A percentile compares a stretch with the other conserved stretches of the same genome.
Conservation (phyloP, 192 early-diverging fungal genomes). For the Coemansia sp. region DNA sequence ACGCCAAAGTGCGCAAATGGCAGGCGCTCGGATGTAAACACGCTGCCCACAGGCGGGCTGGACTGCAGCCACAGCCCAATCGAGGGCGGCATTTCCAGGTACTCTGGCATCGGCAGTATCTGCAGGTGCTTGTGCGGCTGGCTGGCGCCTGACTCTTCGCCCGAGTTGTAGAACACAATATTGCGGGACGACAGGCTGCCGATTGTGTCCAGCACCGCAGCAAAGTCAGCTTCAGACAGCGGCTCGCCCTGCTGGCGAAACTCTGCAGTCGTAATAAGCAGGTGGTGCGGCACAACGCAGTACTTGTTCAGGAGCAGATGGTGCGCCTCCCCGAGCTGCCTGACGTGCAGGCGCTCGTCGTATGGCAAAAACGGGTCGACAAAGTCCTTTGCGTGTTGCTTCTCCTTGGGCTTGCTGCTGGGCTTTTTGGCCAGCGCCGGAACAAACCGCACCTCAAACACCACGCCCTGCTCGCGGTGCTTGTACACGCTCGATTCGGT, state of each 20-base stretch:
- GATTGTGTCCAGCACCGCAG: conserved; percentile 19
- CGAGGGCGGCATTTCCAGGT: conserved; percentile 18
- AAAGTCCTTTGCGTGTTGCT: conserved; percentile 20
- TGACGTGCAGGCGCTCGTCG: conserved; percentile 37
- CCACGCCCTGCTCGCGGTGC: conserved; percentile 27
- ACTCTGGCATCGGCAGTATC: conserved; percentile 54
- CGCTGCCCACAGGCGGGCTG: conserved; percentile 2
- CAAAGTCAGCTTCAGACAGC: conserved; percentile 33
- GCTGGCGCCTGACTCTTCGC: conserved; percentile 50
- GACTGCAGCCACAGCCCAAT: conserved; percentile 24
- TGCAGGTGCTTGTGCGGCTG: conserved; percentile 70
- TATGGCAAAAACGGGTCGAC: conserved; percentile 48
- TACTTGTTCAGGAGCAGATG: conserved; percentile 66
- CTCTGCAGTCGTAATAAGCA: conserved; percentile 55
- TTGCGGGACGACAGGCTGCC: conserved; percentile 19
- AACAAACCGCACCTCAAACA: conserved; percentile 43
- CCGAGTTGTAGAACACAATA: conserved; percentile 53
- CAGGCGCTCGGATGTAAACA: conserved; percentile 15
- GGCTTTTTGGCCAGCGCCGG: conserved; percentile 49
- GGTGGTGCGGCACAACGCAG: conserved; percentile 58
- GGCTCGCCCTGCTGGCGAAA: conserved; percentile 54
- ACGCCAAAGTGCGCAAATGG: conserved; percentile 46
- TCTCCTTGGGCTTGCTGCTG: conserved; percentile 37
- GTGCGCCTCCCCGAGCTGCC: conserved; percentile 39
- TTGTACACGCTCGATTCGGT: conserved; percentile 31